Conservation (phyloP, 495 filamentous ascomycete species). For the Neurospora pannonica region DNA sequence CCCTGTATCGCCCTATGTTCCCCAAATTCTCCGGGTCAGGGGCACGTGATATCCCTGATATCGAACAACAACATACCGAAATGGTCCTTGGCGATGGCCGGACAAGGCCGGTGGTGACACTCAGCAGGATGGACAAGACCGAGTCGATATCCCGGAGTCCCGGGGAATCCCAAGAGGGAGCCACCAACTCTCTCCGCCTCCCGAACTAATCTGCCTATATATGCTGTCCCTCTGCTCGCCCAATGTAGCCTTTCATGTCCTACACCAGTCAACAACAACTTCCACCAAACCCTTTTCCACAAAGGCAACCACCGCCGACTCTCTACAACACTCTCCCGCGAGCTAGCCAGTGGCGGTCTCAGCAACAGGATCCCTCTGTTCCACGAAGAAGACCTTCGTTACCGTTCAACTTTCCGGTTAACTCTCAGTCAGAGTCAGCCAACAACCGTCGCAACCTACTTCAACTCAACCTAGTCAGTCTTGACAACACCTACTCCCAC, state of each 20-base stretch:
- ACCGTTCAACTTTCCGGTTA: background rate
- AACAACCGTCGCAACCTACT: background rate
- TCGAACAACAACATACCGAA: slow-evolving; percentile 6
- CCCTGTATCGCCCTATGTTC: background rate
- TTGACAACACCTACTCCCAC: background rate
- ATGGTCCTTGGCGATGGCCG: background rate
- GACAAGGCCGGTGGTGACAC: background rate
- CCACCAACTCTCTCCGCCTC: background rate
- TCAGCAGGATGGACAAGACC: background rate
- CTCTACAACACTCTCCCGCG: background rate
- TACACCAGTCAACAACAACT: background rate
- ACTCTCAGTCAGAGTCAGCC: background rate
- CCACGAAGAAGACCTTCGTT: background rate
- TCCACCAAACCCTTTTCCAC: background rate
- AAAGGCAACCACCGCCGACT: background rate
- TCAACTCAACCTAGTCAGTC: background rate
- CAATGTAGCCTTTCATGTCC: background rate
- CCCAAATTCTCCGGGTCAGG: background rate
- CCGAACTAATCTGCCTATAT: background rate
- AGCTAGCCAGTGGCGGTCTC: background rate
- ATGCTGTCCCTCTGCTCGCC: background rate
- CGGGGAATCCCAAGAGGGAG: background rate
- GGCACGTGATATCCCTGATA: slow-evolving; percentile 22
- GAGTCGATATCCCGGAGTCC: background rate
- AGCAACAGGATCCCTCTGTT: background rate